A percentile compares a stretch with the other conserved stretches of the same genome.
phyloP scores from a whole-genome alignment of 2,329 filamentous ascomycete species.

The Cladophialophora chaetospira region DNA sequence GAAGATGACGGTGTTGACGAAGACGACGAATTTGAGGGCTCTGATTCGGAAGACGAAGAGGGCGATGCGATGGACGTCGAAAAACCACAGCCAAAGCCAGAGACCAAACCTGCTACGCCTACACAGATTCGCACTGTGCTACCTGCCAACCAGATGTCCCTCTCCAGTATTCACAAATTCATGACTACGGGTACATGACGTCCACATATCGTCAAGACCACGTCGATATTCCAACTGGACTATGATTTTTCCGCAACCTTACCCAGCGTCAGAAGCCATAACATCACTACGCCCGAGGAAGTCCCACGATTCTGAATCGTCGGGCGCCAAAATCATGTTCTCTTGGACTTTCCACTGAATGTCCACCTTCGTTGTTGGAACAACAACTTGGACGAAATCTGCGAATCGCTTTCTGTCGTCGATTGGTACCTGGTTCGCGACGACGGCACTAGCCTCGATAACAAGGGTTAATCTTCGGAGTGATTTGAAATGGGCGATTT shows the following conservation, averaged over 20 bases:
- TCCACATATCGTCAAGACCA: background rate
- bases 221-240: conserved; percentile 1
- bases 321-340: background rate
- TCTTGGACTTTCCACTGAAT: conserved; percentile 9
- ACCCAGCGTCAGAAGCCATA: background rate
- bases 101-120: conserved; percentile 38
- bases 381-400: background rate
- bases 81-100: conserved; percentile 29
- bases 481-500: conserved; percentile 10
- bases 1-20: conserved; percentile 57
- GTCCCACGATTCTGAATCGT: conserved; percentile 7
- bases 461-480: conserved; percentile 14
- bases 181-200: conserved; percentile 49
- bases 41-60: conserved; percentile 52
- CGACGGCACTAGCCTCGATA: conserved; percentile 5
- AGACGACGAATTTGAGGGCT: conserved; percentile 53
- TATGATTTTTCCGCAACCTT: background rate
- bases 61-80: conserved; percentile 48
- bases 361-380: background rate
- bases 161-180: conserved; percentile 53
- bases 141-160: conserved; percentile 40
- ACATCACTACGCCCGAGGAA: background rate
- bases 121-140: conserved; percentile 39
- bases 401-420: conserved; percentile 1
- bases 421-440: background rate